Evolutionary conservation across 345 rosid species (phyloP).

Genomic region (Punica granatum): DNA sequence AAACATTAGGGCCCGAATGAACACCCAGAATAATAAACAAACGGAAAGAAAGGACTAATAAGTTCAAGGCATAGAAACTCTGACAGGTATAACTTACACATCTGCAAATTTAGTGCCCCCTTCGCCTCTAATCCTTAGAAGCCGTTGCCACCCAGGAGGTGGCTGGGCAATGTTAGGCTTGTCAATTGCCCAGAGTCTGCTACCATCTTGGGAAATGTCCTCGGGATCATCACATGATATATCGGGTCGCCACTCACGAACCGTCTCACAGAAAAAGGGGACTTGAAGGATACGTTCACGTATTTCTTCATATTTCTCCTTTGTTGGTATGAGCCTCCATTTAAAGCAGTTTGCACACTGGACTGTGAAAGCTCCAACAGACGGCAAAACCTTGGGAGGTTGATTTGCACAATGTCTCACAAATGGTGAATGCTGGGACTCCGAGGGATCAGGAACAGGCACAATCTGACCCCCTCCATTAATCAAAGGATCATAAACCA

Average conservation of each 20-base stretch:
- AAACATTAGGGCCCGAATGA: neutral
- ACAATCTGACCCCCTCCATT: slow-evolving; percentile 26
- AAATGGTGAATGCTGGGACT: slow-evolving; percentile 16
- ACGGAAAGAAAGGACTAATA: neutral
- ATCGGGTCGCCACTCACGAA: slow-evolving; percentile 70
- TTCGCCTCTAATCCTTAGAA: slow-evolving; percentile 67
- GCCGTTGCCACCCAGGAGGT: slow-evolving; percentile 86
- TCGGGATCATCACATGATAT: slow-evolving; percentile 69
- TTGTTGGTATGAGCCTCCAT: slow-evolving; percentile 90
- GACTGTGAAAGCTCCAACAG: slow-evolving; percentile 84
- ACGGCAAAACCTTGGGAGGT: slow-evolving; percentile 40
- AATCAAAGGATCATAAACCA: slow-evolving; percentile 45
- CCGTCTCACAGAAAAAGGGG: slow-evolving; percentile 66
- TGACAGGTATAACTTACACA: slow-evolving; percentile 46
- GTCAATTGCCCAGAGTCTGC: slow-evolving; percentile 92
- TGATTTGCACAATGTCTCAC: slow-evolving; percentile 18
- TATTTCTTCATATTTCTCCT: slow-evolving; percentile 85
- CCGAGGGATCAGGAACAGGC: slow-evolving; percentile 21
- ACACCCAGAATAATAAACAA: neutral
- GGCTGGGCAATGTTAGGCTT: slow-evolving; percentile 87
- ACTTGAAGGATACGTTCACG: slow-evolving; percentile 65
- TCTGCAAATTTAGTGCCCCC: slow-evolving; percentile 89
- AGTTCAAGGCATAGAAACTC: neutral
- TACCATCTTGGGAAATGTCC: slow-evolving; percentile 86
- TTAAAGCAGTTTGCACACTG: slow-evolving; percentile 85